Conservation (phyloP, 257 asterid genomes). For the Solanum etuberosum region DNA sequence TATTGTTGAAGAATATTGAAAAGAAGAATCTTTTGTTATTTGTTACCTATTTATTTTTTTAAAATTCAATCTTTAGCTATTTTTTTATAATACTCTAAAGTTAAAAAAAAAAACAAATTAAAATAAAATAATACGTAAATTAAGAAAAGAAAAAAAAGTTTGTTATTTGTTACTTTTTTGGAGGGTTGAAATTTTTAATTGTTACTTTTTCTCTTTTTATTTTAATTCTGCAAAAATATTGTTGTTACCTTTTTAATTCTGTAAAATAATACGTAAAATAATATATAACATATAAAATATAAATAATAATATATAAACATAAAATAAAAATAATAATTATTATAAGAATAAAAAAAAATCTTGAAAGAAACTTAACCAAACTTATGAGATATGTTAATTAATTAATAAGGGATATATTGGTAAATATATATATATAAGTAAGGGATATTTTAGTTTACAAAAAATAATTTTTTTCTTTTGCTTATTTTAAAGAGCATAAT, state of each 20-base stretch:
- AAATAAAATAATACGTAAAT: too few species aligned
- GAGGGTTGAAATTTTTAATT: neutral
- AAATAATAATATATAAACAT: too few species aligned
- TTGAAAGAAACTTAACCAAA: neutral
- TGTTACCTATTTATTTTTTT: neutral
- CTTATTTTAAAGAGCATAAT: too few species aligned
- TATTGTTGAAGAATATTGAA: neutral
- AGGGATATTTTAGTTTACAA: neutral
- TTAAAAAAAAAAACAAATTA: too few species aligned
- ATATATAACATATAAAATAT: too few species aligned
- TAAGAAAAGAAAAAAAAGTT: neutral
- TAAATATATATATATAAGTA: too few species aligned
- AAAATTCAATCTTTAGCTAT: too few species aligned
- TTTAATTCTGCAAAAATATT: too few species aligned
- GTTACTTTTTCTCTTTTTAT: neutral
- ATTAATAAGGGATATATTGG: too few species aligned
- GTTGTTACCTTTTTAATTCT: too few species aligned
- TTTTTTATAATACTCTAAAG: too few species aligned
- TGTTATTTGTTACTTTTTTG: neutral
- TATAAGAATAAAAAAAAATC: neutral
- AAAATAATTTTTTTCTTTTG: neutral
- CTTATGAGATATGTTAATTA: neutral
- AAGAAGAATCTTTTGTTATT: neutral
- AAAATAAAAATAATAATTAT: too few species aligned
- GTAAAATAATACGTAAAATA: neutral